Base-by-base conservation (phyloP, 2,329 filamentous ascomycete species). In the Fusarium incarnatum region DNA sequence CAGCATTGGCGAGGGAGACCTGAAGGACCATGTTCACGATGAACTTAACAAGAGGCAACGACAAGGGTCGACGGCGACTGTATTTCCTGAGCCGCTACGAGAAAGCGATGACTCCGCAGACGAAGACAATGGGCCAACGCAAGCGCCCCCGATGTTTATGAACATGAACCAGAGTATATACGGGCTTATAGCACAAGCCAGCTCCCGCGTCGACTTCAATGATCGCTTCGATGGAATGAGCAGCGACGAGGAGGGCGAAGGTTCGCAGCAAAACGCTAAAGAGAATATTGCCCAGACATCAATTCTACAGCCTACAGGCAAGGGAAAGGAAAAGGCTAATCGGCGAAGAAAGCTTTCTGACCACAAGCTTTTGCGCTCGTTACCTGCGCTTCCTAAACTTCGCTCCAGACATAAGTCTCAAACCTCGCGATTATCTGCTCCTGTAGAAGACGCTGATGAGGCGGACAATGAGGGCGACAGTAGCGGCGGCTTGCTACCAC, bases 141-240 rank as follows among this genome's bases (percentile, higher is more conserved):
- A 84, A 60, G 81, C 81, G 40, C 80, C 82, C 16, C 82, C 84
- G 68, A 83, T 87, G 78, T 85, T 87, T 62, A 83, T 88, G 81
- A 93, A 94, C 76, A 93, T 97, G 90, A 96, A 97, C 80, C 94
- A 97, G 84, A 97, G 93, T 70, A 91, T 98, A 58, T 97, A 98
- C 79, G 94, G 94, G 56, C 88, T 98, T 81, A 94, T 98, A 72
- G 93, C 94, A 9, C 93, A 94, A 18, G 94, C 94, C 40, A 93
- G 94, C 9, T 94, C 93, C 30, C 89, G 89, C 63, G 90, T 92
- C 54, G 92, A 97, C 80, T 94, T 97, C 77, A 91, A 93, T 79
- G 87, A 92, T 63, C 88, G 92, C 40, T 95, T 96, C 79, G 92
- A 94, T 76, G 91, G 83, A 52, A 85, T 92, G 71, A 94, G 92